Conservation (phyloP, 2,329 filamentous ascomycete species). For the Fusarium compactum region DNA sequence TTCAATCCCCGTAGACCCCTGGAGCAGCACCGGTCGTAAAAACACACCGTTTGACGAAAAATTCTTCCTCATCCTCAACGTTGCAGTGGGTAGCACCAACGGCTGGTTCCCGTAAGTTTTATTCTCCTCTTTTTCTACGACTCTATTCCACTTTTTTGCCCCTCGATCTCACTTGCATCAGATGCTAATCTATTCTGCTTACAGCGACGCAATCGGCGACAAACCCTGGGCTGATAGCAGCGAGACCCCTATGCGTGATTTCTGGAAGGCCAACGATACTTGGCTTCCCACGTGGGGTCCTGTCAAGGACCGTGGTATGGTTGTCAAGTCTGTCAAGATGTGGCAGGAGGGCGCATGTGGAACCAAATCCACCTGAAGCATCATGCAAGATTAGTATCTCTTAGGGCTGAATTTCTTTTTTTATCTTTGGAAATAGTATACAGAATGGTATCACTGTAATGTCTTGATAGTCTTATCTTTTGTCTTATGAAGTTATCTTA, state of each 20-base stretch:
- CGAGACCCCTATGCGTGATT: conserved; percentile 54
- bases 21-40: conserved; percentile 52
- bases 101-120: conserved; percentile 58
- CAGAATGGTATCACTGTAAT: conserved; percentile 1
- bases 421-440: conserved; percentile 4
- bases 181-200: conserved; percentile 24
- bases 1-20: conserved; percentile 58
- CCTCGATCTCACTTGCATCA: conserved; percentile 1
- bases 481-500: neutral
- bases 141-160: conserved; percentile 7
- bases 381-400: conserved; percentile 2
- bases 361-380: neutral
- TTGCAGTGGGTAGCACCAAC: conserved; percentile 61
- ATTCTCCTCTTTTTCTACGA: neutral
- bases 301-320: conserved; percentile 54
- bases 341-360: conserved; percentile 54
- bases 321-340: conserved; percentile 60
- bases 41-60: conserved; percentile 63
- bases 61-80: conserved; percentile 64
- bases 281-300: conserved; percentile 57
- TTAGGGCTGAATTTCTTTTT: neutral
- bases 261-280: conserved; percentile 54
- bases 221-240: conserved; percentile 60
- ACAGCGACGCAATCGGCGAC: conserved; percentile 54
- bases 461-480: neutral